A percentile compares a stretch with the other conserved stretches of the same genome.
phyloP scores from a whole-genome alignment of 495 filamentous ascomycete genomes.

The Lasiosphaeris hirsuta region DNA sequence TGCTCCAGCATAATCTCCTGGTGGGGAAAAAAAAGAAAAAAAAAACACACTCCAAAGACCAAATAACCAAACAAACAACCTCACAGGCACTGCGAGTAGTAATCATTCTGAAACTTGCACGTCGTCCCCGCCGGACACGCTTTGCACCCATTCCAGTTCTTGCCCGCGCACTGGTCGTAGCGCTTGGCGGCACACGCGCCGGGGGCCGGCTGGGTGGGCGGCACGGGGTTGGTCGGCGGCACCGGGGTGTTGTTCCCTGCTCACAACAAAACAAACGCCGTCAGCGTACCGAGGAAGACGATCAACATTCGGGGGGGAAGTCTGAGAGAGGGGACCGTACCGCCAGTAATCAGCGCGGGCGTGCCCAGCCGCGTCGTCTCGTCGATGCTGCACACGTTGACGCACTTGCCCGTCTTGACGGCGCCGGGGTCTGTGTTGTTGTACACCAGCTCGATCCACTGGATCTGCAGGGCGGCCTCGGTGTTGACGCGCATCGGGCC shows the following conservation, averaged over 20 bases:
- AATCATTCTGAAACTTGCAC: conserved; percentile 45
- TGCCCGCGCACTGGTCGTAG: conserved; percentile 50
- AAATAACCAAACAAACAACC: too few species aligned
- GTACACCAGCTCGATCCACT: conserved; percentile 72
- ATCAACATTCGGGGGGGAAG: not conserved
- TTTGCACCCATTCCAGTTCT: conserved; percentile 44
- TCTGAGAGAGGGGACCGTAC: conserved; percentile 11
- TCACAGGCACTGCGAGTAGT: conserved; percentile 45
- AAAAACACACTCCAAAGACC: not conserved
- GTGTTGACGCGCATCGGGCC: conserved; percentile 61
- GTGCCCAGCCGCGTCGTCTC: conserved; percentile 39
- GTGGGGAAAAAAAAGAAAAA: too few species aligned
- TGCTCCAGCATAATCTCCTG: too few species aligned
- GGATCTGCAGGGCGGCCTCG: conserved; percentile 62
- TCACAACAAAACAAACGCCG: not conserved
- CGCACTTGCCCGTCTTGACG: conserved; percentile 28
- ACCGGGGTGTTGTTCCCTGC: not conserved
- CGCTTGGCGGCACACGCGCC: conserved; percentile 25
- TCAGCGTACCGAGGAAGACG: not conserved
- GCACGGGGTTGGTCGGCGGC: not conserved
- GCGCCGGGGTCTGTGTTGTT: conserved; percentile 47
- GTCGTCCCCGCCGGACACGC: conserved; percentile 39
- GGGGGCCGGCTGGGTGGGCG: conserved; percentile 6
- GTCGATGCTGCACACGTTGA: conserved; percentile 49
- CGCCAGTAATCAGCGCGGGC: conserved; percentile 28